A percentile compares a stretch with the other conserved stretches of the same genome.
These are phyloP conservation scores for Cajanus cajan DNA, from an alignment of 306 rosid genomes.

Conservation along the genomic window DNA sequence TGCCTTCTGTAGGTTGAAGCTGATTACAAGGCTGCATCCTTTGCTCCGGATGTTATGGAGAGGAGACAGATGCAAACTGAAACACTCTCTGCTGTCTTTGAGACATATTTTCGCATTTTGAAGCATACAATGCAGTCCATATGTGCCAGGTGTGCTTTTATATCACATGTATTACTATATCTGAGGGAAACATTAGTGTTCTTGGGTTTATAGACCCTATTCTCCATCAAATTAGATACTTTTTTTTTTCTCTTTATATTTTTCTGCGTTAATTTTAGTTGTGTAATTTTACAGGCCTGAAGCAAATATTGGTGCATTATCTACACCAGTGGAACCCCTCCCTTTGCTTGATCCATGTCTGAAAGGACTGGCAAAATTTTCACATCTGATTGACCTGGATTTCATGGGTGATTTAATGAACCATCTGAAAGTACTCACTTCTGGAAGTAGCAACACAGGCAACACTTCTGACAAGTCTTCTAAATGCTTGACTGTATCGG, in stretches of 20 bases:
- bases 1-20: conserved; percentile 73
- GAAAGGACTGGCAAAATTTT: conserved; percentile 87
- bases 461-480: conserved; percentile 43
- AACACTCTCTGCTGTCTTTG: conserved; percentile 90
- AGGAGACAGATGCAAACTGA: conserved; percentile 78
- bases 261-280: background rate
- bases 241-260: background rate
- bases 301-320: conserved; percentile 38
- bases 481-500: conserved; percentile 67
- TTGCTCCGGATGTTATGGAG: conserved; percentile 66
- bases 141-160: conserved; percentile 48
- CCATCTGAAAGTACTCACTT: conserved; percentile 71
- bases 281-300: conserved; percentile 50
- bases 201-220: background rate
- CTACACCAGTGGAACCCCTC: conserved; percentile 51
- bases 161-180: background rate
- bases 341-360: conserved; percentile 85
- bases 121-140: conserved; percentile 71
- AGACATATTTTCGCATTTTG: conserved; percentile 86
- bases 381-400: conserved; percentile 88
- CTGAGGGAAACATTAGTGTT: background rate
- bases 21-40: conserved; percentile 88
- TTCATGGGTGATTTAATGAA: conserved; percentile 88
- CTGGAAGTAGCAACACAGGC: conserved; percentile 48
- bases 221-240: background rate